Evolutionary conservation across 139 green algal genomes (phyloP).

Genomic region (Coelastrella sp.): DNA sequence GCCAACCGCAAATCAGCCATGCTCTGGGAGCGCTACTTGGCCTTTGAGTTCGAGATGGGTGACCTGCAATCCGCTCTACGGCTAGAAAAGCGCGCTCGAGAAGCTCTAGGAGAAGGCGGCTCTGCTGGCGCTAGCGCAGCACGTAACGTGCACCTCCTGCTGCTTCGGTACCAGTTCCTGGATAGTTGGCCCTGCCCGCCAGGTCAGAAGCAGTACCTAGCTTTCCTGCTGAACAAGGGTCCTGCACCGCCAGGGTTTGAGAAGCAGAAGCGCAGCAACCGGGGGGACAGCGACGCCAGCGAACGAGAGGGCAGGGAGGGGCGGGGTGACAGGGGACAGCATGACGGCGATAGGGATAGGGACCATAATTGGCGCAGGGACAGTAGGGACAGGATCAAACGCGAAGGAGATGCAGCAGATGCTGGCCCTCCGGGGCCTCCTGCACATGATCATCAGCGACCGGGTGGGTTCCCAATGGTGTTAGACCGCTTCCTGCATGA

Average conservation of each 20-base stretch:
- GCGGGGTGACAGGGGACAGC: too few relatives aligned
- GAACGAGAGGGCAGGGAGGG: not conserved
- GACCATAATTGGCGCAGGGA: not conserved
- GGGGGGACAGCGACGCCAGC: not conserved
- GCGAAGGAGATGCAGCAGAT: not conserved
- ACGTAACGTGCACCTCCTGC: constrained; percentile 46
- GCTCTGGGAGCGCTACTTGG: constrained; percentile 75
- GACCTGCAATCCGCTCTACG: constrained; percentile 51
- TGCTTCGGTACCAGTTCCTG: constrained; percentile 68
- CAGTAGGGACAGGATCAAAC: constrained; percentile 9
- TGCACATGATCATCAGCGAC: not conserved
- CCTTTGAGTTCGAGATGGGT: constrained; percentile 68
- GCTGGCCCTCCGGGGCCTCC: not conserved
- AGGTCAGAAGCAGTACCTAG: constrained; percentile 54
- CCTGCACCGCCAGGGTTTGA: constrained; percentile 45
- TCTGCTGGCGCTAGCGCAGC: not conserved
- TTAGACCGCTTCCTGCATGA: constrained; percentile 67
- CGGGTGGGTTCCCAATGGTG: too few relatives aligned
- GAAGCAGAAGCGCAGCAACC: not conserved
- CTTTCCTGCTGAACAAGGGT: constrained; percentile 56
- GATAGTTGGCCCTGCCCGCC: constrained; percentile 57
- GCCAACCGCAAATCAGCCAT: constrained; percentile 28
- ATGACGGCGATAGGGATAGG: too few relatives aligned
- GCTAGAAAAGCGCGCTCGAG: constrained; percentile 39
- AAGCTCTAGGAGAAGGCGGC: constrained; percentile 38